phyloP scores from a whole-genome alignment of 2,329 filamentous ascomycete species.

The Fusarium gaditjirri region DNA sequence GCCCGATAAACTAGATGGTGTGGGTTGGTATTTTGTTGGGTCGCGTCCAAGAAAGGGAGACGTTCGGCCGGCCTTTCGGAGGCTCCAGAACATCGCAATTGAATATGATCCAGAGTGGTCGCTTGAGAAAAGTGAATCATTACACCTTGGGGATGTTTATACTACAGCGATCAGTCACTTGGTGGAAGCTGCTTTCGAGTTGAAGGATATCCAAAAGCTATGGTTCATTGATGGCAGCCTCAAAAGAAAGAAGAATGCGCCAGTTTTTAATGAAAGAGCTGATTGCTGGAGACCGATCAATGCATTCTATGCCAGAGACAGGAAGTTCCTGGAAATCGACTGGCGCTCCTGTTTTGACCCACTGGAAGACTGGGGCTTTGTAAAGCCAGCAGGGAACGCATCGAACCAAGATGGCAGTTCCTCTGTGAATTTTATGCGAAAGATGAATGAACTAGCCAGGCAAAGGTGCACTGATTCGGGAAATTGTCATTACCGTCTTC shows the following conservation, averaged over 20 bases:
- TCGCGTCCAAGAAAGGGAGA: not conserved
- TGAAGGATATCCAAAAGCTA: not conserved
- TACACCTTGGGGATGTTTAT: too few relatives aligned
- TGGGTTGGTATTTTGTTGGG: not conserved
- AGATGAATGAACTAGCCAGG: too few relatives aligned
- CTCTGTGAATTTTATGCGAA: not conserved
- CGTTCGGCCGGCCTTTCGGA: rapidly evolving
- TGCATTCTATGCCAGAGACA: conserved; percentile 16
- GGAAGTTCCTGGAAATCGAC: conserved; percentile 5
- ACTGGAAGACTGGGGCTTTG: not conserved
- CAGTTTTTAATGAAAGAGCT: not conserved
- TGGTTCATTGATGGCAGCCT: conserved; percentile 18
- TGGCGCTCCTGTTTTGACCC: not conserved
- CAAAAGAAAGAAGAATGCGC: not conserved
- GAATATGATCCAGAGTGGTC: conserved; percentile 17
- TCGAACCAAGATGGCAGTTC: not conserved
- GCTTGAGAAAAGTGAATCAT: rapidly evolving
- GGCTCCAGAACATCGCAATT: not conserved
- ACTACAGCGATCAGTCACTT: not conserved
- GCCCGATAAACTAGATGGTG: not conserved
- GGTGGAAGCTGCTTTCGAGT: not conserved
- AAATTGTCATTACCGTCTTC: not conserved
- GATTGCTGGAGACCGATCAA: rapidly evolving
- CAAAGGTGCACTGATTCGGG: too few relatives aligned
- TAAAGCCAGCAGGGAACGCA: not conserved